Conservation (phyloP, 1,284 basidiomycete species). For the Singerocomus rubriflavus region DNA sequence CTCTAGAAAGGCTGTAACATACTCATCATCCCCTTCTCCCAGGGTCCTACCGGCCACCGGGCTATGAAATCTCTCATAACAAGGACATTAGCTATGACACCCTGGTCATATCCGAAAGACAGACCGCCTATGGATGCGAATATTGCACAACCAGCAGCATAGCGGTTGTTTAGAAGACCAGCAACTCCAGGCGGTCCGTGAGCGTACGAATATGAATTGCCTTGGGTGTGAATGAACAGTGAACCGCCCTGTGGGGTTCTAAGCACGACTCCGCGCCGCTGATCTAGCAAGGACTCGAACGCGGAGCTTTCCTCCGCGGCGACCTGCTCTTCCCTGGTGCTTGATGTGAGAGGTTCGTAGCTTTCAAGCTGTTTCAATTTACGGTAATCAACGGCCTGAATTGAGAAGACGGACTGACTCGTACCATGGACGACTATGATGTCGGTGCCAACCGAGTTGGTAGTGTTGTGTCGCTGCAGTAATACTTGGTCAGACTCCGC, state of each 20-base stretch:
- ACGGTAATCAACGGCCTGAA: background rate
- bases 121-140: slow-evolving; percentile 78
- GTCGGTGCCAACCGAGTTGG: background rate
- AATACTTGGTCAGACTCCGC: background rate
- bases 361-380: slow-evolving; percentile 7
- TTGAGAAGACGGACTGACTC: background rate
- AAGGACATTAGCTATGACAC: slow-evolving; percentile 76
- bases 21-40: slow-evolving; percentile 77
- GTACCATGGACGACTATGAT: slow-evolving; percentile 16
- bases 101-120: slow-evolving; percentile 77
- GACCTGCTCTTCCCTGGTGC: slow-evolving; percentile 11
- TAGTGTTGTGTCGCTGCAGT: background rate
- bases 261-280: slow-evolving; percentile 18
- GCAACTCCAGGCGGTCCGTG: slow-evolving; percentile 65
- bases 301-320: slow-evolving; percentile 14
- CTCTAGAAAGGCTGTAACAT: slow-evolving; percentile 25
- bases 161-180: slow-evolving; percentile 62
- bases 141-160: slow-evolving; percentile 59
- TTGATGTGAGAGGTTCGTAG: slow-evolving; percentile 21
- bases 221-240: slow-evolving; percentile 37
- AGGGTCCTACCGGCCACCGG: slow-evolving; percentile 64
- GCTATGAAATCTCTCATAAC: slow-evolving; percentile 74
- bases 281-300: slow-evolving; percentile 19
- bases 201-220: slow-evolving; percentile 56
- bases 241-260: slow-evolving; percentile 27